Evolutionary conservation across 345 rosid species (phyloP), one percentile per base, ranked within the genome.

Genomic region (Salix viminalis): DNA sequence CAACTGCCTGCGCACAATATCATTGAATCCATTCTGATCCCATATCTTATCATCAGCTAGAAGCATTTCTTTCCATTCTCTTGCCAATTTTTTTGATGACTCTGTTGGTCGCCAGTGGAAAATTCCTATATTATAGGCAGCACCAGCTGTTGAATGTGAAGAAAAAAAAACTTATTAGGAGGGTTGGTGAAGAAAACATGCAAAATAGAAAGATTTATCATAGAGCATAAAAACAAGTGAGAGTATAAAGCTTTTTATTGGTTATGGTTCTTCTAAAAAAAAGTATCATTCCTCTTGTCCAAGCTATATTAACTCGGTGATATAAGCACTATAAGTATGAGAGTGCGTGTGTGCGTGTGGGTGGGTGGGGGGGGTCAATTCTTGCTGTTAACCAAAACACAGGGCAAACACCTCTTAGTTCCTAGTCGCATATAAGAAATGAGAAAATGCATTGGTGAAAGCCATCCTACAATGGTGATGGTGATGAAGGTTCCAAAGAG

Each of bases 11-110:
- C 88, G 90, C 66, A 96, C 88, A 61, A 93, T 84, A 32, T 92
- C 91, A 76, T 96, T 96, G 84, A 96, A 96, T 42, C 99, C 99
- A 83, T 92, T 92, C 77, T 96, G 99, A 89, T 96, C 99, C 99
- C 99, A 96, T 74, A 93, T 93, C 82, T 87, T 89, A 71, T 93
- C 99, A 70, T 96, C 94, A 4, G 97, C 92, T 58, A 96, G 73
- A 84, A 96, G 95, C 86, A 87, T 84, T 4, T 90, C 92, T 86
- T 93, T 94, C 99, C 99, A 96, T 80, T 96, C 97, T 81, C 87
- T 91, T 30, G 95, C 99, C 84, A 96, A 78, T 79, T 88, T 92
- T 74, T 87, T 92, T 18, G 97, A 87, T 23, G 95, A 52, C 65
- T 92, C 95, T 28, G 99, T 91, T 30, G 99, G 94, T 37, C 98